Percentiles rank a stretch among this genome's conserved stretches.
Conservation (phyloP, 495 filamentous ascomycete genomes). For the Podospora tetraspora region DNA sequence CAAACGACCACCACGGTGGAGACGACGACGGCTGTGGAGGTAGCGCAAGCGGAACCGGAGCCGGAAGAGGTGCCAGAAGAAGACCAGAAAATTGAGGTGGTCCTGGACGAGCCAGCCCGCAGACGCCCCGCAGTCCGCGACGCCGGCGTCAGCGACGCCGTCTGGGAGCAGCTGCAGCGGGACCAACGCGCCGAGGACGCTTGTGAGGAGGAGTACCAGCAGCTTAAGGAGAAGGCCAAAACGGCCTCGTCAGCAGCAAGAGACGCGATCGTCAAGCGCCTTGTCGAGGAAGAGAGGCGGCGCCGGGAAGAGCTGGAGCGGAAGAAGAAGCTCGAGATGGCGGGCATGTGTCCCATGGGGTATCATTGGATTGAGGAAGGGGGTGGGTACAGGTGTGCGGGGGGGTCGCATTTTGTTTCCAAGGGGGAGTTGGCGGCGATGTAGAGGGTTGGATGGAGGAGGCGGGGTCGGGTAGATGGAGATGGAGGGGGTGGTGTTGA, state of each 20-base stretch:
- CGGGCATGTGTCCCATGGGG: conserved; percentile 49
- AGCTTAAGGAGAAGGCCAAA: conserved; percentile 20
- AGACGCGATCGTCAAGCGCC: conserved; percentile 24
- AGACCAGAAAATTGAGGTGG: neutral
- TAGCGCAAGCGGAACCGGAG: neutral
- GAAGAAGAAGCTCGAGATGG: conserved; percentile 41
- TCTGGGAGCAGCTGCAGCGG: conserved; percentile 55
- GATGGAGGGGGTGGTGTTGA: neutral
- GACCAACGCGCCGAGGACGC: conserved; percentile 39
- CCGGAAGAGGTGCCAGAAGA: neutral
- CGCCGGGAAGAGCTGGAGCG: conserved; percentile 36
- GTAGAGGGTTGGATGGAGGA: neutral
- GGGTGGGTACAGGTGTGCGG: conserved; percentile 51
- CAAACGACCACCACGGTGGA: neutral
- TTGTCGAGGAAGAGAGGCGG: conserved; percentile 28
- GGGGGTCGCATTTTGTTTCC: conserved; percentile 42
- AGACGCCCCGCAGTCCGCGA: conserved; percentile 36
- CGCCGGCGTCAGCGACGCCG: conserved; percentile 51
- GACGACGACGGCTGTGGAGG: neutral
- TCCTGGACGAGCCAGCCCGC: neutral
- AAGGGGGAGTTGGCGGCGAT: neutral
- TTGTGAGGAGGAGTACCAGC: conserved; percentile 27
- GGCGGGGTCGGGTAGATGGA: neutral
- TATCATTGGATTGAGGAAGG: conserved; percentile 52
- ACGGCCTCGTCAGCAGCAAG: conserved; percentile 20